Evolutionary conservation across 805 yeast genomes (phyloP).

Genomic region (Candida awuae): DNA sequence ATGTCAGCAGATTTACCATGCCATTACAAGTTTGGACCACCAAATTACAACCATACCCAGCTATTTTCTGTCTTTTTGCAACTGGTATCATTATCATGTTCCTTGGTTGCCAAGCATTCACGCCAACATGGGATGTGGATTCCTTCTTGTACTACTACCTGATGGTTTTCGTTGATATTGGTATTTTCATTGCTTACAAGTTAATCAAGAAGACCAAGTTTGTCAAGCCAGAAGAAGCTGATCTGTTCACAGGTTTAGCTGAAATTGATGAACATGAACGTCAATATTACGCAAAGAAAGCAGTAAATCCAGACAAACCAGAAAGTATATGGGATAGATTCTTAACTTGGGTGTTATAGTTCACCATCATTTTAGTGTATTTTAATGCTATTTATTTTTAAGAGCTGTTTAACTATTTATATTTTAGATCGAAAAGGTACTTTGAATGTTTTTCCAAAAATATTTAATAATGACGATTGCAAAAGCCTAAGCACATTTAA

Average conservation of each 20-base stretch:
- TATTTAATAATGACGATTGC: no score
- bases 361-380: not conserved
- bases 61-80: conserved; percentile 21
- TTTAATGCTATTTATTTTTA: no score
- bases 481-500: not conserved
- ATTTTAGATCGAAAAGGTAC: no score
- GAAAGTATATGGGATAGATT: not conserved
- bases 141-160: conserved; percentile 38
- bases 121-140: conserved; percentile 30
- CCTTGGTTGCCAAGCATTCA: conserved; percentile 34
- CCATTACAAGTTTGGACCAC: conserved; percentile 39
- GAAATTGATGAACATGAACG: conserved; percentile 45
- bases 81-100: conserved; percentile 30
- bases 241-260: conserved; percentile 35
- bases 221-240: conserved; percentile 40
- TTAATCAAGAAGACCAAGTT: conserved; percentile 32
- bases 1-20: conserved; percentile 33
- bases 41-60: conserved; percentile 29
- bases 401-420: no score
- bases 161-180: conserved; percentile 35
- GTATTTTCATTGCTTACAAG: conserved; percentile 31
- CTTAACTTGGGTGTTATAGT: conserved; percentile 6
- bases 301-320: no score
- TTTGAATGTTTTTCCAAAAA: no score
- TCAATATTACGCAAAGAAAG: not conserved